Evolutionary conservation across 306 rosid species (phyloP).

Genomic region (Hippophae rhamnoides): DNA sequence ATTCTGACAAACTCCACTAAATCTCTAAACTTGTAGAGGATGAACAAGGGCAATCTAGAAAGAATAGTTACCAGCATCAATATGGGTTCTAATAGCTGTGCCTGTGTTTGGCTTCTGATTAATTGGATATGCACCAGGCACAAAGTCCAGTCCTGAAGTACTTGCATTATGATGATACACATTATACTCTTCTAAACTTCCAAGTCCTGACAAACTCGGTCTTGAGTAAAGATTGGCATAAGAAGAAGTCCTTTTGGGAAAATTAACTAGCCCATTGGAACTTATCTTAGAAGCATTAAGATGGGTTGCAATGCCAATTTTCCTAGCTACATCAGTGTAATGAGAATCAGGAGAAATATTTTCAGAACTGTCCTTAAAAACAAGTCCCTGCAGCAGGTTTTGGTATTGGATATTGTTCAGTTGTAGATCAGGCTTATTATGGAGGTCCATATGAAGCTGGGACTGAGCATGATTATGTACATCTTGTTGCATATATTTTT

Average conservation of each 20-base stretch:
- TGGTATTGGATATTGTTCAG: constrained; percentile 30
- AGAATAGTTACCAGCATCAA: constrained; percentile 43
- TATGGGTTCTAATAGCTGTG: constrained; percentile 28
- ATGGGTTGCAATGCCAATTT: constrained; percentile 40
- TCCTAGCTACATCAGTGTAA: constrained; percentile 36
- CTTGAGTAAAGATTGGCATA: constrained; percentile 55
- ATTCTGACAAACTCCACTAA: constrained; percentile 12
- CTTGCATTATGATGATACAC: constrained; percentile 26
- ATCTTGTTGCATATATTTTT: constrained; percentile 46
- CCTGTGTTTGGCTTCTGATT: constrained; percentile 32
- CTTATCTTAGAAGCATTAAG: constrained; percentile 27
- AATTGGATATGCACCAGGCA: constrained; percentile 36
- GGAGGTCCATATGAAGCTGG: constrained; percentile 46
- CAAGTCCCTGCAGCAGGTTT: constrained; percentile 27
- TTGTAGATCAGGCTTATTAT: constrained; percentile 40
- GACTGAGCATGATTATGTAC: constrained; percentile 49
- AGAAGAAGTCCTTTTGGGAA: constrained; percentile 64
- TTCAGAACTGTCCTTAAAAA: constrained; percentile 18
- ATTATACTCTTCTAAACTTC: constrained; percentile 27
- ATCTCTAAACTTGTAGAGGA: neutral
- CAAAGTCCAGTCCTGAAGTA: constrained; percentile 33
- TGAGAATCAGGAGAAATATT: constrained; percentile 13
- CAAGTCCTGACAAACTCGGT: constrained; percentile 43
- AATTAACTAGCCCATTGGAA: constrained; percentile 40
- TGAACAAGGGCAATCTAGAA: neutral